Base-by-base conservation (phyloP, 2,329 filamentous ascomycete species). In the Phyllosticta paracitricarpa region DNA sequence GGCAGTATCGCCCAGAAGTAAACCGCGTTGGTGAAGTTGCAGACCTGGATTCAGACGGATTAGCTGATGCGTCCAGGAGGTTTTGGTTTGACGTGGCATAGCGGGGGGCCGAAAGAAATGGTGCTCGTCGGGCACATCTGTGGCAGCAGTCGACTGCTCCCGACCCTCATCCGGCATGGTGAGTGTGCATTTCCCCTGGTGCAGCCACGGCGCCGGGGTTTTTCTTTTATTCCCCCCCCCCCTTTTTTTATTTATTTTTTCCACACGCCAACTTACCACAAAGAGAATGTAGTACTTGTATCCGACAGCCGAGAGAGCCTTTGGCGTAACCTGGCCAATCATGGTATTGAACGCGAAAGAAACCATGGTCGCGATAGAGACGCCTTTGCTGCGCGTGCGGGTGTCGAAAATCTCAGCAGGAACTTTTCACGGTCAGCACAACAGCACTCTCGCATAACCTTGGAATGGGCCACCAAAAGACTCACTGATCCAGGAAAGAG, bases 391-490 rank as follows among this genome's bases (percentile, higher is more conserved):
- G 51, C 89, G 82, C 0, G 88, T 91, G 64, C 85, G 83, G 2
- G 86, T 91, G 72, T 91, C 88, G 74, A 91, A 91, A 51, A 90
- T 87, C 70, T 90, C 87, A 57, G 87, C 85, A 0, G 83, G 83
- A 63, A 86, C 84, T 58, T 57, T 3, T 24, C 6, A 12, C 9
- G 28, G 54, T 33, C 10, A 54, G 48, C 54, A 22, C 19, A 22
- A 22, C 19, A 22, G 8, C 2, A 17, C n/a, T 25, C 17, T 12
- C 59, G 19, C 19, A 22, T 22, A 22, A 82, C 81, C 79, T 81
- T 83, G 25, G 81, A 79, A 1, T 90, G 73, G 0, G 88, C 3
- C 33, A 17, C 19, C 24, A 24, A 33, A n/a, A 8, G 19, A 57
- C 54, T 61, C 33, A 61, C 59, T 58, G 60, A 83, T 82, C 80